These are phyloP conservation scores for Holtermanniella nyarrowii DNA, from an alignment of 768 basidiomycete species.

Conservation along the genomic window DNA sequence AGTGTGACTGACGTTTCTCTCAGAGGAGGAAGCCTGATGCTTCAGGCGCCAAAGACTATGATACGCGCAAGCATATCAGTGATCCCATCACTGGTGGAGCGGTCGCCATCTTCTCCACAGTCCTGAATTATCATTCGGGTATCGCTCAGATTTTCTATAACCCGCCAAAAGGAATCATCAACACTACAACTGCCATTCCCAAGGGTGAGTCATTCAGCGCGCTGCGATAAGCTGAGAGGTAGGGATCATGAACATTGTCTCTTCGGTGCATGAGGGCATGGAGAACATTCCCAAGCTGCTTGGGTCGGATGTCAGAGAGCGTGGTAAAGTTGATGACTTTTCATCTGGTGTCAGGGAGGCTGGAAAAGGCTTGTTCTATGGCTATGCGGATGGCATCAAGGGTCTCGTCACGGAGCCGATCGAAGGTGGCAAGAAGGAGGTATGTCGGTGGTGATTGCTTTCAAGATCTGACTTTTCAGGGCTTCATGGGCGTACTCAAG, in stretches of 20 bases:
- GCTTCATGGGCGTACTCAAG: constrained; percentile 41
- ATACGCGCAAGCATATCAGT: constrained; percentile 41
- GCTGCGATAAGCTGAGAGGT: background rate
- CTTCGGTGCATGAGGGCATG: constrained; percentile 46
- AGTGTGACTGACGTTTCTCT: constrained; percentile 14
- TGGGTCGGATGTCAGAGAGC: constrained; percentile 44
- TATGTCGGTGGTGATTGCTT: constrained; percentile 7
- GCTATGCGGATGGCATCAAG: constrained; percentile 43
- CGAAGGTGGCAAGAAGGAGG: constrained; percentile 43
- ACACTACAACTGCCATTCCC: constrained; percentile 48
- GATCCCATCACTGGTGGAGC: constrained; percentile 47
- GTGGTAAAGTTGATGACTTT: constrained; percentile 46
- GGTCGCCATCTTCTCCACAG: constrained; percentile 48
- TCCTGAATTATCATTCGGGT: constrained; percentile 47
- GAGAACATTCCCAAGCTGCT: constrained; percentile 44
- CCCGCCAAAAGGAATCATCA: constrained; percentile 46
- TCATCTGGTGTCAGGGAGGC: constrained; percentile 46
- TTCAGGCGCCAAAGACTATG: constrained; percentile 46
- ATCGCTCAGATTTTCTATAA: constrained; percentile 49
- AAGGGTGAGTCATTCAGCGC: constrained; percentile 37
- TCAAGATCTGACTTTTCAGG: constrained; percentile 15
- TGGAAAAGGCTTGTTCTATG: constrained; percentile 44
- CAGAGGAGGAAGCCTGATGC: background rate
- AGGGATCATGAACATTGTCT: constrained; percentile 46
- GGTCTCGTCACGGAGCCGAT: constrained; percentile 44